Conservation (phyloP, 2,329 filamentous ascomycete species). For the Seiridium cupressi region DNA sequence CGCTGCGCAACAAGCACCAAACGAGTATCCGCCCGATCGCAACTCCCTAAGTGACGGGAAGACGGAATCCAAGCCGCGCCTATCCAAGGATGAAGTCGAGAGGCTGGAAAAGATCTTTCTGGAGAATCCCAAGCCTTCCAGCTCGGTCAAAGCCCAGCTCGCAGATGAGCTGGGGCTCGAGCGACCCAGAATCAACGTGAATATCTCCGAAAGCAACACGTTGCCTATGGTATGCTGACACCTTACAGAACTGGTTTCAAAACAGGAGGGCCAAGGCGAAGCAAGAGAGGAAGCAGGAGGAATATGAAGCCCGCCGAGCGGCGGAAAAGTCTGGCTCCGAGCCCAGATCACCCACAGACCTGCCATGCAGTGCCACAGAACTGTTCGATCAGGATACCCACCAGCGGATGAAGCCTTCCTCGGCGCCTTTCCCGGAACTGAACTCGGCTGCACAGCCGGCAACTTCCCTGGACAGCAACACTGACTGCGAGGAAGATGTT, state of each 20-base stretch:
- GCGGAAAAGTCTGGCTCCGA: slow-evolving; percentile 35
- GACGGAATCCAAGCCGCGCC: slow-evolving; percentile 50
- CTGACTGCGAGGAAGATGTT: slow-evolving; percentile 13
- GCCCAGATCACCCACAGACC: slow-evolving; percentile 23
- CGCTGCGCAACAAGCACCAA: slow-evolving; percentile 22
- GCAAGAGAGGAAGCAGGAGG: slow-evolving; percentile 58
- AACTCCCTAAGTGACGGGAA: slow-evolving; percentile 24
- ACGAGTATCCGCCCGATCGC: slow-evolving; percentile 22
- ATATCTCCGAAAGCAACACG: slow-evolving; percentile 15
- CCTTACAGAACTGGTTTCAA: slow-evolving; percentile 64
- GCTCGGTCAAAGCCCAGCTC: slow-evolving; percentile 58
- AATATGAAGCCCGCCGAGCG: slow-evolving; percentile 43
- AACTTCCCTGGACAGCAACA: slow-evolving; percentile 15
- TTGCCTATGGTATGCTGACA: slow-evolving; percentile 15
- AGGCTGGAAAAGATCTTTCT: slow-evolving; percentile 60
- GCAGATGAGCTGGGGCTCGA: slow-evolving; percentile 63
- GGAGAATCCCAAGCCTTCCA: slow-evolving; percentile 64
- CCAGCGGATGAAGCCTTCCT: slow-evolving; percentile 33
- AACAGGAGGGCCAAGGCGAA: slow-evolving; percentile 65
- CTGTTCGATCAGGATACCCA: slow-evolving; percentile 26
- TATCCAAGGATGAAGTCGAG: slow-evolving; percentile 76
- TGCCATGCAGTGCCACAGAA: slow-evolving; percentile 14
- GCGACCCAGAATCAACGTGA: slow-evolving; percentile 61
- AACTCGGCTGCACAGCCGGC: slow-evolving; percentile 19
- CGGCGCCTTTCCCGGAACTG: slow-evolving; percentile 31